phyloP scores from a whole-genome alignment of 176 grass and related monocot genomes.

The Poa annua region DNA sequence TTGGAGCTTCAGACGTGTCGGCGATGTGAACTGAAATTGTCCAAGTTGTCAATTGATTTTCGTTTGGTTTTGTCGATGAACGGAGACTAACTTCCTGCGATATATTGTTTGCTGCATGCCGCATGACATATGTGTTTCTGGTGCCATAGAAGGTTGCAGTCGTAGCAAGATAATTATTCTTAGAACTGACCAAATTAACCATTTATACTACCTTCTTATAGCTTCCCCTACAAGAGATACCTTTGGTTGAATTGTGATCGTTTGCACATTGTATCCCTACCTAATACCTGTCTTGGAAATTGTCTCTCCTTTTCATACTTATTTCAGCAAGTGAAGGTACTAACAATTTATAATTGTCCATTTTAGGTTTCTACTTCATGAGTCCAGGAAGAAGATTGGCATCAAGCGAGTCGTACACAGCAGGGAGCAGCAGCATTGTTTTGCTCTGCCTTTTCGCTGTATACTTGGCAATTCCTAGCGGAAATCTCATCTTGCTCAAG shows the following conservation, averaged over 20 bases:
- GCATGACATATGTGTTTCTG: background rate
- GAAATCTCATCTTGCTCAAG: slow-evolving; percentile 65
- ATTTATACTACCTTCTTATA: background rate
- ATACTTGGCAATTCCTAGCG: slow-evolving; percentile 60
- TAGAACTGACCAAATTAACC: background rate
- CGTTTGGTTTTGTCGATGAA: background rate
- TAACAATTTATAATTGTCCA: slow-evolving; percentile 39
- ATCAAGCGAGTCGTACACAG: slow-evolving; percentile 57
- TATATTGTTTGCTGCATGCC: background rate
- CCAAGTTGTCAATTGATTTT: background rate
- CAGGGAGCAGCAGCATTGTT: slow-evolving; percentile 54
- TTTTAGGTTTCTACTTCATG: slow-evolving; percentile 67
- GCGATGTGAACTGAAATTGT: background rate
- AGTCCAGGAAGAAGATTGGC: slow-evolving; percentile 61
- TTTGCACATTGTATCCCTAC: background rate
- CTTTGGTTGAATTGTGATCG: background rate
- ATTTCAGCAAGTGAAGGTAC: background rate
- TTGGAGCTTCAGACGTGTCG: background rate
- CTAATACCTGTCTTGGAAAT: background rate
- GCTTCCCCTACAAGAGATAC: background rate
- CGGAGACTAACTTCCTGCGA: background rate
- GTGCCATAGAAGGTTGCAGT: background rate
- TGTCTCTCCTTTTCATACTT: background rate
- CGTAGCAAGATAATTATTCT: background rate
- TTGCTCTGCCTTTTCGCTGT: slow-evolving; percentile 61